phyloP scores from a whole-genome alignment of 23 red algal species.

The Chondrus crispus region DNA sequence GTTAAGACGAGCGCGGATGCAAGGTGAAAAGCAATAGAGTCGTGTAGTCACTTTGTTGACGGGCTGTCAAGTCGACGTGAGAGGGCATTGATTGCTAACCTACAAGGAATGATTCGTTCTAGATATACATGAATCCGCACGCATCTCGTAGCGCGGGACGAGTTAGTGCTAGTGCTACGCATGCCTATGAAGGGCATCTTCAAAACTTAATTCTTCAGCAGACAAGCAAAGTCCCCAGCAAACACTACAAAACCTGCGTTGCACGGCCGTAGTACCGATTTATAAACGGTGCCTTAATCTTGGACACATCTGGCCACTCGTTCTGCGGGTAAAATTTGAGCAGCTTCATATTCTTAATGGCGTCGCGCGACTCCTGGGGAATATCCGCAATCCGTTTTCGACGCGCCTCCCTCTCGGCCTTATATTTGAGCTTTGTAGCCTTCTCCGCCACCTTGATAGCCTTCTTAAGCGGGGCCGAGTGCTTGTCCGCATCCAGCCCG shows the following conservation, averaged over 20 bases:
- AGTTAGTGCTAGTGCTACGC: too few species aligned
- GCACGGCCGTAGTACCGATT: slow-evolving; percentile 99
- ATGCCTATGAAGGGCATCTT: too few species aligned
- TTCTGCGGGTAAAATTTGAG: slow-evolving; percentile 95
- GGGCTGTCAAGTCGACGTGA: too few species aligned
- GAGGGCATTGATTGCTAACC: too few species aligned
- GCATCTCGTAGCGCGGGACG: too few species aligned
- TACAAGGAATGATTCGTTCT: too few species aligned
- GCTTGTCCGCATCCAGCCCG: slow-evolving; percentile 70
- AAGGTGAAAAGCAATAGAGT: background rate
- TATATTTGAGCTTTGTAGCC: slow-evolving; percentile 56
- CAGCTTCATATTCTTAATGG: slow-evolving; percentile 66
- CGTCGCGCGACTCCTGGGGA: slow-evolving; percentile 66
- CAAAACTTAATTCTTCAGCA: too few species aligned
- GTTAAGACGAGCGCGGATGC: background rate
- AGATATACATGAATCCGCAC: too few species aligned
- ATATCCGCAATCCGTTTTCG: slow-evolving; percentile 58
- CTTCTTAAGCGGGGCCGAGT: slow-evolving; percentile 38
- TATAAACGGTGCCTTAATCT: slow-evolving; percentile 71
- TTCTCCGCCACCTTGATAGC: slow-evolving; percentile 60
- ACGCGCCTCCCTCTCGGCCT: slow-evolving; percentile 54
- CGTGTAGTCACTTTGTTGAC: background rate
- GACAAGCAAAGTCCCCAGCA: too few species aligned
- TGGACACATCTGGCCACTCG: slow-evolving; percentile 78
- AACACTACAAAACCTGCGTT: slow-evolving; percentile 24